phyloP scores from a whole-genome alignment of 2,329 filamentous ascomycete species.

The Aspergillus sp. region DNA sequence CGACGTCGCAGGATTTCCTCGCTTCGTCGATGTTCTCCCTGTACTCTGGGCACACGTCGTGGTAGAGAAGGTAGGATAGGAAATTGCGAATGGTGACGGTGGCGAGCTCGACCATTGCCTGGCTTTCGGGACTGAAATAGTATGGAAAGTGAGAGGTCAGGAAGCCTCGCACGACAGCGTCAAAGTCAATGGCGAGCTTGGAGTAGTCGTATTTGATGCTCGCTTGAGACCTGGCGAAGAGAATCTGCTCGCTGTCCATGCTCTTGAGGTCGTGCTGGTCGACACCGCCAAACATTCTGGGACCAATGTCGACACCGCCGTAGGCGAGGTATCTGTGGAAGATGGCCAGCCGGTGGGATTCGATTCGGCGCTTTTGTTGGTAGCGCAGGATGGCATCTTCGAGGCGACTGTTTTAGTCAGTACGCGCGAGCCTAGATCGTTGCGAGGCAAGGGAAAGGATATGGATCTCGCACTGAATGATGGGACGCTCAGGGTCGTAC shows the following conservation, averaged over 20 bases:
- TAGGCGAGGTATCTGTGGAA: slow-evolving; percentile 81
- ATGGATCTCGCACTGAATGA: slow-evolving; percentile 53
- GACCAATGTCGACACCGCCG: slow-evolving; percentile 70
- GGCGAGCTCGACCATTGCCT: slow-evolving; percentile 56
- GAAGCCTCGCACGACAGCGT: slow-evolving; percentile 73
- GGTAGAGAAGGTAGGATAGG: slow-evolving; percentile 79
- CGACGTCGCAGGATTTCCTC: slow-evolving; percentile 63
- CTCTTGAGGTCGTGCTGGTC: slow-evolving; percentile 61
- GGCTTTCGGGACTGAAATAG: slow-evolving; percentile 56
- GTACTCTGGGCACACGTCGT: slow-evolving; percentile 85
- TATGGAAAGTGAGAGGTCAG: slow-evolving; percentile 61
- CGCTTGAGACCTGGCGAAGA: slow-evolving; percentile 57
- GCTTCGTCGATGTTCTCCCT: slow-evolving; percentile 65
- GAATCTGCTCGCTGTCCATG: slow-evolving; percentile 64
- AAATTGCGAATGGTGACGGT: slow-evolving; percentile 78
- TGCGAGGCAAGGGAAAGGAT: background rate
- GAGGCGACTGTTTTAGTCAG: slow-evolving; percentile 61
- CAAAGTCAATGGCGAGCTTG: slow-evolving; percentile 79
- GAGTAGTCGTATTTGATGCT: slow-evolving; percentile 51
- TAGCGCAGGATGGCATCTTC: slow-evolving; percentile 83
- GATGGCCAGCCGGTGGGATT: slow-evolving; percentile 58
- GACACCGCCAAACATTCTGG: slow-evolving; percentile 63
- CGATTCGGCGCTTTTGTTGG: slow-evolving; percentile 71
- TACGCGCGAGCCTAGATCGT: background rate
- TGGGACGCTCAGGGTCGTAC: slow-evolving; percentile 63